A percentile compares a stretch with the other conserved stretches of the same genome.
Conservation (phyloP, 2,329 filamentous ascomycete species). For the Exophiala phaeomuriformis region DNA sequence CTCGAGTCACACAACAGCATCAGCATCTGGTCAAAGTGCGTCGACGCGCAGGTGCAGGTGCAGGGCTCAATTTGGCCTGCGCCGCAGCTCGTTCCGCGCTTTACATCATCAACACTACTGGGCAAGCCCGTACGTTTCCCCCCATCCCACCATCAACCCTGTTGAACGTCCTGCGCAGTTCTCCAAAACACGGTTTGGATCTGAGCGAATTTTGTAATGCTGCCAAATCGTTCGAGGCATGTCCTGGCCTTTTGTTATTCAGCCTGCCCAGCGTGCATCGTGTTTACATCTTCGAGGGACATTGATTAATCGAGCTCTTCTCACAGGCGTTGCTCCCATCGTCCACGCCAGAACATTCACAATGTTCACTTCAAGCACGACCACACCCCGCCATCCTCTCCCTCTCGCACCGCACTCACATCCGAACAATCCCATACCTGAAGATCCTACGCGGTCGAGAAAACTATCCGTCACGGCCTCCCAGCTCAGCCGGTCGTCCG, state of each 20-base stretch:
- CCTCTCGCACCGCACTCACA: conserved; percentile 37
- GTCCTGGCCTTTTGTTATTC: no score
- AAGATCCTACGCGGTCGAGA: conserved; percentile 38
- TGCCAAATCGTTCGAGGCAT: conserved; percentile 9
- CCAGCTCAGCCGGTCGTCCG: conserved; percentile 30
- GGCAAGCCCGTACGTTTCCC: conserved; percentile 12
- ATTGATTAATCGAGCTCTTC: neutral
- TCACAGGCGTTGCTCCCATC: neutral
- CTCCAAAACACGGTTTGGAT: neutral
- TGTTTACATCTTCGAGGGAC: neutral
- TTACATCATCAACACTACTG: conserved; percentile 19
- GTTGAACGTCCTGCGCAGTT: neutral
- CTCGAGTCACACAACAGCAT: no score
- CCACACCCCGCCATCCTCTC: conserved; percentile 16
- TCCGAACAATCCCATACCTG: conserved; percentile 42
- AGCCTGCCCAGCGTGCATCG: no score
- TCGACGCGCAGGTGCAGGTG: conserved; percentile 3
- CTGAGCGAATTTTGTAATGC: conserved; percentile 17
- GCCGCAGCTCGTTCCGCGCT: conserved; percentile 17
- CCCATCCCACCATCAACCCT: conserved; percentile 20
- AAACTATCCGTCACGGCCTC: conserved; percentile 34
- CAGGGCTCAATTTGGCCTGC: conserved; percentile 5
- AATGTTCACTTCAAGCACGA: conserved; percentile 6
- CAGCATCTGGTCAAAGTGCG: conserved; percentile 5
- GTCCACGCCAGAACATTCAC: neutral